Evolutionary conservation across 129 eudicot species (phyloP).

Genomic region (Escallonia herrerae): DNA sequence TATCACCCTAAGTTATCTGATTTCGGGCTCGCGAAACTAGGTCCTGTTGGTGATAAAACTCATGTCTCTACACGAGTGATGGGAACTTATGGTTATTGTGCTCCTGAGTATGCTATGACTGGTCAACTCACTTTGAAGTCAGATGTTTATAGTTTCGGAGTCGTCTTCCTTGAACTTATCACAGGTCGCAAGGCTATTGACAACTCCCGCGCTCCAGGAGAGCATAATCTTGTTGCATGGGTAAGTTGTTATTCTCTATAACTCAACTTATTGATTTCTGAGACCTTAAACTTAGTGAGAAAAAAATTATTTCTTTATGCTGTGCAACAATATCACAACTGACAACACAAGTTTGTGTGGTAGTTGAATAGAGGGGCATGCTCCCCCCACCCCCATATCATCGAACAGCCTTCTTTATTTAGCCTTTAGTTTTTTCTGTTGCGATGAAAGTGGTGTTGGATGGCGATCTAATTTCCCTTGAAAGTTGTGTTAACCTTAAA

Average conservation of each 20-base stretch:
- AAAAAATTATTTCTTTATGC: no score
- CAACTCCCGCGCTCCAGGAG: slow-evolving; percentile 69
- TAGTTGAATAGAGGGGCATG: no score
- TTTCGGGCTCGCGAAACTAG: slow-evolving; percentile 93
- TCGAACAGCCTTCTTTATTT: no score
- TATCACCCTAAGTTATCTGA: slow-evolving; percentile 86
- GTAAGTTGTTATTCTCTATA: slow-evolving; percentile 33
- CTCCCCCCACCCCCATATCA: no score
- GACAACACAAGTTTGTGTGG: no score
- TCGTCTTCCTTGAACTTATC: slow-evolving; percentile 88
- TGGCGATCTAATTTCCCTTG: no score
- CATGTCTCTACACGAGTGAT: slow-evolving; percentile 94
- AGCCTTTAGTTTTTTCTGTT: no score
- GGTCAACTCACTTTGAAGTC: slow-evolving; percentile 96
- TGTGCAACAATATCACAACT: no score
- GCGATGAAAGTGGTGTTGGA: no score
- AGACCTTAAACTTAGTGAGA: no score
- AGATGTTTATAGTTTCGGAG: slow-evolving; percentile 96
- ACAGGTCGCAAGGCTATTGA: slow-evolving; percentile 95
- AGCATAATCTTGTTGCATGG: slow-evolving; percentile 98
- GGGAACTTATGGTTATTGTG: slow-evolving; percentile 99
- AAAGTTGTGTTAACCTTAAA: no score
- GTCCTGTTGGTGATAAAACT: slow-evolving; percentile 95
- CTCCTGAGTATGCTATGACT: slow-evolving; percentile 97
- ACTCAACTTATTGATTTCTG: not conserved